Evolutionary conservation across 345 rosid species (phyloP).

Genomic region (Pseudoturritis turrita): DNA sequence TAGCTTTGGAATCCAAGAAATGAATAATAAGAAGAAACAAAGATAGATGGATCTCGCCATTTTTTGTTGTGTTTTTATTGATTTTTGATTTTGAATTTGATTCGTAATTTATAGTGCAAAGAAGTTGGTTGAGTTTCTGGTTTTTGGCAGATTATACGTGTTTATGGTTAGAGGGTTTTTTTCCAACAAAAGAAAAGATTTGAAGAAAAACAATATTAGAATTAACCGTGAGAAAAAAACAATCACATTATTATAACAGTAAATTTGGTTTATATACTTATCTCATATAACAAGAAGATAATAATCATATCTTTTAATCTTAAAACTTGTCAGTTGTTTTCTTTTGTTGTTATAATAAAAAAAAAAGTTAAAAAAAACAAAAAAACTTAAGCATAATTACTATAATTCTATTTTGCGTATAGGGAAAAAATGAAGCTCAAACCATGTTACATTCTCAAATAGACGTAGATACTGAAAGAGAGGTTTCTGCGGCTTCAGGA

Average conservation of each 20-base stretch:
- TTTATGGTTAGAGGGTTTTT: not conserved
- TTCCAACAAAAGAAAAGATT: not conserved
- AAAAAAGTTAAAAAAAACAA: no score
- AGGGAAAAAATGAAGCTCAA: no score
- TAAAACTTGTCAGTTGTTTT: no score
- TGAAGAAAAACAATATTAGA: not conserved
- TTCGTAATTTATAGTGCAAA: not conserved
- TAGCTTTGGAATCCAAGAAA: not conserved
- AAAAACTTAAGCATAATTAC: no score
- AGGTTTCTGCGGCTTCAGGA: no score
- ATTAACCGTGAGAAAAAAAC: not conserved
- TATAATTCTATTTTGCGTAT: no score
- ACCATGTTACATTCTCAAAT: no score
- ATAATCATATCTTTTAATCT: not conserved
- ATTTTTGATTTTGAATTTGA: not conserved
- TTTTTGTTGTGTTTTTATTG: not conserved
- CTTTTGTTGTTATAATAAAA: no score
- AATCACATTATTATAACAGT: not conserved
- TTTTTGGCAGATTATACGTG: slow-evolving; percentile 14
- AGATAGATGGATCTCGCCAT: slow-evolving; percentile 1
- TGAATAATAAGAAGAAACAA: slow-evolving; percentile 5
- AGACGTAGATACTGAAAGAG: no score
- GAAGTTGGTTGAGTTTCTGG: slow-evolving; percentile 12
- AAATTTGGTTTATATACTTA: not conserved
- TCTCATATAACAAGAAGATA: not conserved